phyloP scores from a whole-genome alignment of 2,329 filamentous ascomycete species.

The Cercospora sojina region DNA sequence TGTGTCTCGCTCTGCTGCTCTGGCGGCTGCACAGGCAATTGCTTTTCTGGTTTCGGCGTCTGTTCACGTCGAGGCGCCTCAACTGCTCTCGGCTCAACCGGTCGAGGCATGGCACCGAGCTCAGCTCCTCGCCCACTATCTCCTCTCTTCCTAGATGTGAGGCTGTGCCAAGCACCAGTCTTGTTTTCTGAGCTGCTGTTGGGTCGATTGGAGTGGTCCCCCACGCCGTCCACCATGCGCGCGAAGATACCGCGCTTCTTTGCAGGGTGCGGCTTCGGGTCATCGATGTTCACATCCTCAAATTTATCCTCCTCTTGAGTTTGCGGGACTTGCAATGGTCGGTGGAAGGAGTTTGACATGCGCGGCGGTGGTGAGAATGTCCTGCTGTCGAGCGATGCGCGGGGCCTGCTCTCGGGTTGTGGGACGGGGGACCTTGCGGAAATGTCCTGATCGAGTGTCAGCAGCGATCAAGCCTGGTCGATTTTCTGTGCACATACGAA shows the following conservation, averaged over 20 bases:
- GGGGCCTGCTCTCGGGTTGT: slow-evolving; percentile 56
- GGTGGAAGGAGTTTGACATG: slow-evolving; percentile 34
- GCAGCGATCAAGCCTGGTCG: background rate
- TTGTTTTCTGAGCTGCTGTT: slow-evolving; percentile 23
- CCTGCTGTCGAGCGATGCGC: slow-evolving; percentile 77
- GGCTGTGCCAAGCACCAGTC: slow-evolving; percentile 43
- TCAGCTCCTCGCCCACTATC: slow-evolving; percentile 71
- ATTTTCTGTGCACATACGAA: slow-evolving; percentile 68
- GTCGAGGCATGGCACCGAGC: slow-evolving; percentile 58
- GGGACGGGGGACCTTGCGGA: slow-evolving; percentile 78
- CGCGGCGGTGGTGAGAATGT: slow-evolving; percentile 51
- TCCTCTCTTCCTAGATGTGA: slow-evolving; percentile 69
- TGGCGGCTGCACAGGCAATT: slow-evolving; percentile 9
- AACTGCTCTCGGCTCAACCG: slow-evolving; percentile 6
- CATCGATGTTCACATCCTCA: slow-evolving; percentile 88
- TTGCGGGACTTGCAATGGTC: slow-evolving; percentile 36
- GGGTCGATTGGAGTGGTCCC: slow-evolving; percentile 36
- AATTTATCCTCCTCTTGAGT: slow-evolving; percentile 58
- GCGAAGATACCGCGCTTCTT: slow-evolving; percentile 81
- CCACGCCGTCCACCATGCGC: slow-evolving; percentile 65
- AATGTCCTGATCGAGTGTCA: slow-evolving; percentile 65
- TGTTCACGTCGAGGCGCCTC: slow-evolving; percentile 47
- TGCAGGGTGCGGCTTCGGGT: slow-evolving; percentile 57
- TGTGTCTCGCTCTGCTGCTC: slow-evolving; percentile 16
- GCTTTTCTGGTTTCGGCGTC: slow-evolving; percentile 32